These are phyloP conservation scores for Ogataea minuta DNA, from an alignment of 805 yeast species.

Conservation along the genomic window DNA sequence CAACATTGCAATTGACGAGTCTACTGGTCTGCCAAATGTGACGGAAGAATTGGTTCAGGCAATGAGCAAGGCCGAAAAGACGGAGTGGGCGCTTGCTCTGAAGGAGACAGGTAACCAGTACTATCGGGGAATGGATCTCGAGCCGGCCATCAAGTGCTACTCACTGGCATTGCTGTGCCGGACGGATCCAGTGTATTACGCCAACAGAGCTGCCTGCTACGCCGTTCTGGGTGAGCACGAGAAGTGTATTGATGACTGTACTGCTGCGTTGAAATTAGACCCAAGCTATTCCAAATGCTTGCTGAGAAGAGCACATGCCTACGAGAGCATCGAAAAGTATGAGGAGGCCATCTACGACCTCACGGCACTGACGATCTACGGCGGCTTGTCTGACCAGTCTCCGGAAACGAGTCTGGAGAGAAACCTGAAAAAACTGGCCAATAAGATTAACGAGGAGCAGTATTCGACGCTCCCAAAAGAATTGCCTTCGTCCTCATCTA, in stretches of 20 bases:
- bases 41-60: conserved; percentile 43
- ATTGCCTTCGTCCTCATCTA: conserved; percentile 80
- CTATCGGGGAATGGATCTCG: conserved; percentile 68
- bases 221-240: conserved; percentile 77
- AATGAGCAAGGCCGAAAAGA: conserved; percentile 53
- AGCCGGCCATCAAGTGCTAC: conserved; percentile 78
- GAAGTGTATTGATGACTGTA: conserved; percentile 84
- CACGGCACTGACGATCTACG: conserved; percentile 82
- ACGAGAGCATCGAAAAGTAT: conserved; percentile 75
- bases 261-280: conserved; percentile 78
- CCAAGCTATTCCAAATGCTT: conserved; percentile 92
- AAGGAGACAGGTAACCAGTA: conserved; percentile 86
- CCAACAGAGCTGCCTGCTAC: conserved; percentile 96
- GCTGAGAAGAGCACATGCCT: conserved; percentile 89
- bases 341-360: conserved; percentile 88
- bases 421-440: conserved; percentile 78
- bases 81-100: conserved; percentile 65
- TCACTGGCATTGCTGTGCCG: conserved; percentile 72
- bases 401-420: conserved; percentile 83
- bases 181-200: conserved; percentile 84
- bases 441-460: conserved; percentile 62
- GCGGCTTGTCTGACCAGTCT: conserved; percentile 71
- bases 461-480: conserved; percentile 49
- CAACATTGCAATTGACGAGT: conserved; percentile 48
- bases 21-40: conserved; percentile 58